These are phyloP conservation scores for Microsporum audouinii DNA, from an alignment of 2,329 filamentous ascomycete genomes.

Conservation along the genomic window DNA sequence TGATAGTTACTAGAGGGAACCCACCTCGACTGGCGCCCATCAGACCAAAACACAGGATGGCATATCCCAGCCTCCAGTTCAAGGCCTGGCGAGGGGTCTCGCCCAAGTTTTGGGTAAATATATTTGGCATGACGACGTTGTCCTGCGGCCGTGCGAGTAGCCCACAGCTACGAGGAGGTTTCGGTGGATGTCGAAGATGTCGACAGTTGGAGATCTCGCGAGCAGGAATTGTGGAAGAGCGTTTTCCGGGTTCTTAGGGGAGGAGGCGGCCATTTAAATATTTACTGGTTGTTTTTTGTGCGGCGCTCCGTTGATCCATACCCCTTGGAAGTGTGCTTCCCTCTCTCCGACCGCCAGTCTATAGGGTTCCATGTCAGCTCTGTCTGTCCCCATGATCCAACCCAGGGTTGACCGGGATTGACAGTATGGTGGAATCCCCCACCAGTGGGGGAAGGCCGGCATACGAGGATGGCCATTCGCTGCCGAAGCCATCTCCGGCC, in stretches of 20 bases:
- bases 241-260: background rate
- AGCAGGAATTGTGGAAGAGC: background rate
- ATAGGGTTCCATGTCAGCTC: background rate
- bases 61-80: conserved; percentile 70
- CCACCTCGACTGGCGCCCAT: conserved; percentile 62
- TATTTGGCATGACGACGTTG: conserved; percentile 47
- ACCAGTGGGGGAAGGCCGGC: background rate
- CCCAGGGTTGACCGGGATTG: background rate
- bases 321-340: background rate
- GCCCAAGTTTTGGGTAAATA: conserved; percentile 52
- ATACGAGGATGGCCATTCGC: background rate
- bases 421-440: background rate
- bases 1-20: background rate
- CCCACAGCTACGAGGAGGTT: too few relatives aligned
- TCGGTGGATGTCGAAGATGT: too few relatives aligned
- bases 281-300: background rate
- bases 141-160: background rate
- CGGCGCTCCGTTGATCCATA: background rate
- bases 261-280: background rate
- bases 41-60: conserved; percentile 60
- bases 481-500: background rate
- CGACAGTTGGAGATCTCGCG: background rate
- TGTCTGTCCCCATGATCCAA: background rate
- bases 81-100: conserved; percentile 59
- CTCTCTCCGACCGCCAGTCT: background rate